Conservation (phyloP, 2,329 filamentous ascomycete genomes). For the Thielaviopsis populi region DNA sequence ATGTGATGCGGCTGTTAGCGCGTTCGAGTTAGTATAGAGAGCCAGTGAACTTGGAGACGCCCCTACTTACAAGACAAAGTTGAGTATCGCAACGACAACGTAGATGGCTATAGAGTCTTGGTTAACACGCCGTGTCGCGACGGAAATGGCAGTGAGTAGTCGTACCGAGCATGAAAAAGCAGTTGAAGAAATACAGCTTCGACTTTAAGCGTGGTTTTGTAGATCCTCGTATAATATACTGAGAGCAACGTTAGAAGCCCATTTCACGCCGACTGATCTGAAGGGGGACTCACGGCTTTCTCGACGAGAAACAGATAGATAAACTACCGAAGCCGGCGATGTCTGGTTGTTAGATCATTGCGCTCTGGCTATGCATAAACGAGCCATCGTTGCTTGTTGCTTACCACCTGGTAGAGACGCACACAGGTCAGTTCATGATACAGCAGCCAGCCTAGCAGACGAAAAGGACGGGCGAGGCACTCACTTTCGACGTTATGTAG, state of each 20-base stretch:
- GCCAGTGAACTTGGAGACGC: background rate
- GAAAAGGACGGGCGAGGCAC: conserved; percentile 9
- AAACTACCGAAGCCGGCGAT: conserved; percentile 24
- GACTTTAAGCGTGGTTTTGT: conserved; percentile 38
- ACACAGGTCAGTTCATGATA: background rate
- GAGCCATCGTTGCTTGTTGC: background rate
- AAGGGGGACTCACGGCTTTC: conserved; percentile 35
- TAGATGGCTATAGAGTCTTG: conserved; percentile 26
- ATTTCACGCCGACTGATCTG: background rate
- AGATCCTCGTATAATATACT: conserved; percentile 43
- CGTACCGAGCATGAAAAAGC: conserved; percentile 34
- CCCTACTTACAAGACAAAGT: conserved; percentile 41
- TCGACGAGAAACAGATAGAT: conserved; percentile 53
- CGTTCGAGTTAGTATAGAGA: background rate
- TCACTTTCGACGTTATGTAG: conserved; percentile 48
- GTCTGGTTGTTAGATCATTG: background rate
- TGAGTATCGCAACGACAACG: conserved; percentile 36
- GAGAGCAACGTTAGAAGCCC: background rate
- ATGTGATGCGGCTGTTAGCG: conserved; percentile 36
- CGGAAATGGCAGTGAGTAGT: background rate
- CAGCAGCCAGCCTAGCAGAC: background rate
- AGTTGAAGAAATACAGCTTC: conserved; percentile 46
- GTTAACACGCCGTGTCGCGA: background rate
- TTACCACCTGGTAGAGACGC: conserved; percentile 11
- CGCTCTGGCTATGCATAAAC: no score